phyloP scores from a whole-genome alignment of 2,329 filamentous ascomycete genomes.

The Fusarium staphyleae region DNA sequence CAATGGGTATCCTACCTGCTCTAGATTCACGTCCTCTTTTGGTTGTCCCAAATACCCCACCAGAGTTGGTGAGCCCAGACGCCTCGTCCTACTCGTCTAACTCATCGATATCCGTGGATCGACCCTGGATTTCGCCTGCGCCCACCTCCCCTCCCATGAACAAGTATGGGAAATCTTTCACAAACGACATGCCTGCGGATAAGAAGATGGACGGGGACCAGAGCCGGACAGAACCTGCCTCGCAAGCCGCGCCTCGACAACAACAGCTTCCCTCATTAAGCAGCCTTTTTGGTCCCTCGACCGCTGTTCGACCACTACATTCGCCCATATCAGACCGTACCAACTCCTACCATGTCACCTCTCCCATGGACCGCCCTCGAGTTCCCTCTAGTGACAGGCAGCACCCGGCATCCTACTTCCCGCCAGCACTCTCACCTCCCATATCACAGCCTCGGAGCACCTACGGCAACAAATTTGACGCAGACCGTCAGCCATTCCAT shows the following conservation, averaged over 20 bases:
- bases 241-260: slow-evolving; percentile 48
- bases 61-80: slow-evolving; percentile 61
- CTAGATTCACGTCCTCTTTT: slow-evolving; percentile 59
- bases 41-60: slow-evolving; percentile 61
- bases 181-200: slow-evolving; percentile 52
- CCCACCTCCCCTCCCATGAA: slow-evolving; percentile 63
- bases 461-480: slow-evolving; percentile 55
- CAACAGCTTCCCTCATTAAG: slow-evolving; percentile 64
- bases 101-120: slow-evolving; percentile 53
- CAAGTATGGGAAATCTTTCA: slow-evolving; percentile 60
- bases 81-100: slow-evolving; percentile 57
- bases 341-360: slow-evolving; percentile 51
- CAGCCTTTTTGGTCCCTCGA: slow-evolving; percentile 61
- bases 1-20: slow-evolving; percentile 64
- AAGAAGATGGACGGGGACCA: slow-evolving; percentile 50
- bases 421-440: slow-evolving; percentile 48
- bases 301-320: slow-evolving; percentile 52
- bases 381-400: slow-evolving; percentile 51
- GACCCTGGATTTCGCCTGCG: slow-evolving; percentile 52
- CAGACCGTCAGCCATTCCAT: slow-evolving; percentile 48
- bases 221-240: slow-evolving; percentile 46
- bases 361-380: slow-evolving; percentile 57
- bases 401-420: slow-evolving; percentile 57
- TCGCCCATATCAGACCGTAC: slow-evolving; percentile 57
- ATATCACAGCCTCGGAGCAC: slow-evolving; percentile 54